Conservation (phyloP, 2,329 filamentous ascomycete species). For the Elsinoe perseae region DNA sequence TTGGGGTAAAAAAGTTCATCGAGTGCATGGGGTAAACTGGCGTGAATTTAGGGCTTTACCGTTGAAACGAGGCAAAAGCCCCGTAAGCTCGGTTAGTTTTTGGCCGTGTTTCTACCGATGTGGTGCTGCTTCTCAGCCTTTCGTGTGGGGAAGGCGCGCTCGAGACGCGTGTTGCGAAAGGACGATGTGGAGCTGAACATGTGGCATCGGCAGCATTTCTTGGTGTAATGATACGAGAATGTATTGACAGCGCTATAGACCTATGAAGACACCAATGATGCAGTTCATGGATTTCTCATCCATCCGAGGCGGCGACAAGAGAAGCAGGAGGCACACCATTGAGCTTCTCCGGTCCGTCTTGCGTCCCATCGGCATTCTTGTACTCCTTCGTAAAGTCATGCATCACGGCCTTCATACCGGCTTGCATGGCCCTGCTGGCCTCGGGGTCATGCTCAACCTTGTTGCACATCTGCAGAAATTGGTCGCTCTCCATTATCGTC, state of each 20-base stretch:
- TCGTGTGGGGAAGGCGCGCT: background rate
- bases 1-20: background rate
- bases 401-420: conserved; percentile 10
- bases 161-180: background rate
- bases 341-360: conserved; percentile 7
- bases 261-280: background rate
- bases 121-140: background rate
- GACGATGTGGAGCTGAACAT: background rate
- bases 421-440: conserved; percentile 13
- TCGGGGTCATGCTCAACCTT: conserved; percentile 19
- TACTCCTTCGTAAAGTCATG: conserved; percentile 16
- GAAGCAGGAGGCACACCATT: conserved; percentile 5
- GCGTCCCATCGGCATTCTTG: background rate
- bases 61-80: conserved; percentile 2
- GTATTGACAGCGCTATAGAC: conserved; percentile 6
- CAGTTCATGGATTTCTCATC: background rate
- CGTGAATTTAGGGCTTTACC: background rate
- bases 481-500: conserved; percentile 19
- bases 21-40: conserved; percentile 1
- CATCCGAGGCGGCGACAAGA: conserved; percentile 2
- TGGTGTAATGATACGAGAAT: background rate
- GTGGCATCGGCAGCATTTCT: too few relatives aligned
- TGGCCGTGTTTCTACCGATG: conserved; percentile 3
- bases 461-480: conserved; percentile 19
- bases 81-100: background rate